Conservation (phyloP, 176 grass and related monocot species). For the Eremochloa ophiuroides region DNA sequence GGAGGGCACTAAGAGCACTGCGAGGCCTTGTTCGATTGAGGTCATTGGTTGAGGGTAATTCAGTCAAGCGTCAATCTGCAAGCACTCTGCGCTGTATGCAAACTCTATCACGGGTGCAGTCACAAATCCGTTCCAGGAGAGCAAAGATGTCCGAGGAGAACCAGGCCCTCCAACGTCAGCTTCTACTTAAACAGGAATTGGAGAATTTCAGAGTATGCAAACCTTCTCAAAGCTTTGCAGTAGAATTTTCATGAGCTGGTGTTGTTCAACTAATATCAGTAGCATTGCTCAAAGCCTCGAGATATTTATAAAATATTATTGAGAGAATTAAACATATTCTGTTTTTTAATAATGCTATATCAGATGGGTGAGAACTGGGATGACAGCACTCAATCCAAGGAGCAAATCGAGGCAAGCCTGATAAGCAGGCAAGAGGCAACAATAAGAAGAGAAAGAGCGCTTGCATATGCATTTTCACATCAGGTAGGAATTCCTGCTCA, state of each 20-base stretch:
- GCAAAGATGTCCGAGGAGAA: constrained; percentile 93
- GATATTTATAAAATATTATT: neutral
- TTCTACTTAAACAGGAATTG: constrained; percentile 88
- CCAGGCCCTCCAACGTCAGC: constrained; percentile 84
- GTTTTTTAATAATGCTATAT: constrained; percentile 31
- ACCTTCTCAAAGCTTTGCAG: constrained; percentile 20
- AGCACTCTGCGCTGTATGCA: constrained; percentile 93
- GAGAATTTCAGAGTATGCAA: constrained; percentile 80
- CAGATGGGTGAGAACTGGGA: constrained; percentile 97
- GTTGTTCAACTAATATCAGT: neutral
- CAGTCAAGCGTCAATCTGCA: constrained; percentile 91
- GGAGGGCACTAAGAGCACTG: constrained; percentile 79
- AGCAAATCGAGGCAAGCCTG: constrained; percentile 86
- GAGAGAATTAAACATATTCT: constrained; percentile 6
- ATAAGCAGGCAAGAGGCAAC: constrained; percentile 91
- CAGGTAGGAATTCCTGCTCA: constrained; percentile 54
- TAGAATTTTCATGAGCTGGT: constrained; percentile 15
- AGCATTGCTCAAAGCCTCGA: neutral
- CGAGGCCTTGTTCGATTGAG: constrained; percentile 89
- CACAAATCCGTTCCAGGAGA: constrained; percentile 80
- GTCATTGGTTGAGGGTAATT: constrained; percentile 83
- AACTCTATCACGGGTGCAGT: constrained; percentile 84
- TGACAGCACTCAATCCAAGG: constrained; percentile 85
- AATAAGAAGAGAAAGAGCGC: constrained; percentile 82
- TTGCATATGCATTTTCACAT: constrained; percentile 98